phyloP scores from a whole-genome alignment of 2,329 filamentous ascomycete genomes.

The Microsporum ferrugineum region DNA sequence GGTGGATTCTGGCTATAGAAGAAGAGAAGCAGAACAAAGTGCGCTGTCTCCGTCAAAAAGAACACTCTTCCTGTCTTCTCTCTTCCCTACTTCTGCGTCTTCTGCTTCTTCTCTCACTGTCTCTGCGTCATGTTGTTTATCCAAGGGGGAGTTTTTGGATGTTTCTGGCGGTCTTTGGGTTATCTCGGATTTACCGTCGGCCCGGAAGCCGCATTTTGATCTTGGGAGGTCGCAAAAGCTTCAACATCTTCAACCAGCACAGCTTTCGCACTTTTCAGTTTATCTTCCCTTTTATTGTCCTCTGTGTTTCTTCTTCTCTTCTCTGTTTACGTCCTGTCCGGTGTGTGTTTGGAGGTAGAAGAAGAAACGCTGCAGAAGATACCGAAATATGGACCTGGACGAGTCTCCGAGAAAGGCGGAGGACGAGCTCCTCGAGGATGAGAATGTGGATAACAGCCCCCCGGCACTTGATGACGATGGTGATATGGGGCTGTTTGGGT shows the following conservation, averaged over 20 bases:
- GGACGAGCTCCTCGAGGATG: not conserved
- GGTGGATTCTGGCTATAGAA: not conserved
- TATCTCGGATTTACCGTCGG: not conserved
- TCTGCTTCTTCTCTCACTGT: not conserved
- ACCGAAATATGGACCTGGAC: not conserved
- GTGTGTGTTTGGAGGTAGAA: too few species aligned
- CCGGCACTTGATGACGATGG: conserved; percentile 15
- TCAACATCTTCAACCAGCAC: not conserved
- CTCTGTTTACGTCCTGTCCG: too few species aligned
- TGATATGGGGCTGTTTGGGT: conserved; percentile 38
- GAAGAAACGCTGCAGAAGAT: too few species aligned
- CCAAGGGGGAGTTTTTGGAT: not conserved
- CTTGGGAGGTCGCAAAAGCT: not conserved
- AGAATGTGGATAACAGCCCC: conserved; percentile 16
- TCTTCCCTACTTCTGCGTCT: not conserved
- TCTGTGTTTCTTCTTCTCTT: too few species aligned
- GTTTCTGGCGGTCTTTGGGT: not conserved
- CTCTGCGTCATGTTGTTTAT: not conserved
- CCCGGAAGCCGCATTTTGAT: not conserved
- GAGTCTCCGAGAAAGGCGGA: not conserved
- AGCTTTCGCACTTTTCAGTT: too few species aligned
- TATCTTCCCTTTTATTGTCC: too few species aligned
- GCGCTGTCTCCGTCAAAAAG: not conserved
- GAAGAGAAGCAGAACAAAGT: not conserved
- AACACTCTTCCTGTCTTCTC: not conserved